Percentiles rank a stretch among this genome's conserved stretches.
These are phyloP conservation scores for Fragaria ananassa DNA, from an alignment of 306 rosid genomes.

Conservation along the genomic window DNA sequence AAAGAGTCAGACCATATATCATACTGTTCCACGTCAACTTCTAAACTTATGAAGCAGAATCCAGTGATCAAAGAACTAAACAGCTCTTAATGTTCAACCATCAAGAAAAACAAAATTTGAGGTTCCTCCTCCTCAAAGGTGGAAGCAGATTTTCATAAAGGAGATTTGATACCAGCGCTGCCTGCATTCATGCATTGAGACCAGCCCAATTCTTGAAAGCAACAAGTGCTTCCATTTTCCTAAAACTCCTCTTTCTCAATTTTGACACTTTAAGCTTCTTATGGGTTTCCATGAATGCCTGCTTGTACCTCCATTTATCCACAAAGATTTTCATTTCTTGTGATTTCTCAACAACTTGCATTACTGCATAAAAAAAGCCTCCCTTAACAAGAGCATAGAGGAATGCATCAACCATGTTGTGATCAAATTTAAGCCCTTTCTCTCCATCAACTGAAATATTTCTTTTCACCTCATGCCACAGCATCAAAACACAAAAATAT, in stretches of 20 bases:
- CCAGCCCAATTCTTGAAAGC: conserved; percentile 99
- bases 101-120: conserved; percentile 9
- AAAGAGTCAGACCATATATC: background rate
- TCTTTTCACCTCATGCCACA: conserved; percentile 89
- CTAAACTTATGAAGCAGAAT: conserved; percentile 1
- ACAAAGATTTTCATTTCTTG: conserved; percentile 82
- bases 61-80: background rate
- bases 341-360: conserved; percentile 93
- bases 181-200: conserved; percentile 51
- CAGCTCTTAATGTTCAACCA: conserved; percentile 8
- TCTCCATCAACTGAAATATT: conserved; percentile 54
- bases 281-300: conserved; percentile 93
- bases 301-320: conserved; percentile 97
- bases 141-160: conserved; percentile 9
- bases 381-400: conserved; percentile 90
- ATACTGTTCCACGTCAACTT: background rate
- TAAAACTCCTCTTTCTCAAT: conserved; percentile 64
- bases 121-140: conserved; percentile 20
- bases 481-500: conserved; percentile 75
- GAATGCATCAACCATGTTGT: conserved; percentile 78
- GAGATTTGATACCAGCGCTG: conserved; percentile 11
- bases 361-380: conserved; percentile 91
- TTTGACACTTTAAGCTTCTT: conserved; percentile 78
- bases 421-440: conserved; percentile 65
- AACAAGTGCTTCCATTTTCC: conserved; percentile 79